These are phyloP conservation scores for Graphiopsis chlorocephala DNA, from an alignment of 2,329 filamentous ascomycete genomes.

Conservation along the genomic window DNA sequence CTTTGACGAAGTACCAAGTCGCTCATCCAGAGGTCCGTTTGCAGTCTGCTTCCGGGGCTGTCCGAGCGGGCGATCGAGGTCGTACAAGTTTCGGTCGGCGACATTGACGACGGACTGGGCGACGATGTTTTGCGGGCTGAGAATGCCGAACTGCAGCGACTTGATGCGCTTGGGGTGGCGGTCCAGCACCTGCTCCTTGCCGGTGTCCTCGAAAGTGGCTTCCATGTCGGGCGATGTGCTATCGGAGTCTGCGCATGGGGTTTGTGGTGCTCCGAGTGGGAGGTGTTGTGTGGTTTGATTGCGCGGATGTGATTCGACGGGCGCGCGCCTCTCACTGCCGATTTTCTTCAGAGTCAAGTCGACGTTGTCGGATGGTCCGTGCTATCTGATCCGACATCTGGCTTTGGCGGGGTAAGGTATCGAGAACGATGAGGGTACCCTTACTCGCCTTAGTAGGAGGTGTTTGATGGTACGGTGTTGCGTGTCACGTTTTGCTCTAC, in stretches of 20 bases:
- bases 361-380: background rate
- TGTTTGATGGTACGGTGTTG: background rate
- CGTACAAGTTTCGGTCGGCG: slow-evolving; percentile 90
- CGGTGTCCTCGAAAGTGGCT: slow-evolving; percentile 21
- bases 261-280: slow-evolving; percentile 6
- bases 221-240: slow-evolving; percentile 13
- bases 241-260: slow-evolving; percentile 14
- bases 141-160: slow-evolving; percentile 89
- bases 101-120: slow-evolving; percentile 94
- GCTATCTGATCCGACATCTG: slow-evolving; percentile 4
- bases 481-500: background rate
- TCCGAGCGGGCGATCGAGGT: slow-evolving; percentile 59
- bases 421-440: too few species aligned
- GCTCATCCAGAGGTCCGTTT: slow-evolving; percentile 83
- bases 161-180: slow-evolving; percentile 87
- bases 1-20: slow-evolving; percentile 87
- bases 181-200: slow-evolving; percentile 86
- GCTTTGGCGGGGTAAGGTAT: slow-evolving; percentile 1
- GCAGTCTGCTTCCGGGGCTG: slow-evolving; percentile 67
- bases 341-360: slow-evolving; percentile 14
- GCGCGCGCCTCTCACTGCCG: background rate
- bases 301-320: background rate
- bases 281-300: background rate
- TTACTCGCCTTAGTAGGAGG: too few species aligned
- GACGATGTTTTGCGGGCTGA: slow-evolving; percentile 84